Percentiles rank a stretch among this genome's conserved stretches.
These are phyloP conservation scores for Choiromyces venosus DNA, from an alignment of 495 filamentous ascomycete species.

Conservation along the genomic window DNA sequence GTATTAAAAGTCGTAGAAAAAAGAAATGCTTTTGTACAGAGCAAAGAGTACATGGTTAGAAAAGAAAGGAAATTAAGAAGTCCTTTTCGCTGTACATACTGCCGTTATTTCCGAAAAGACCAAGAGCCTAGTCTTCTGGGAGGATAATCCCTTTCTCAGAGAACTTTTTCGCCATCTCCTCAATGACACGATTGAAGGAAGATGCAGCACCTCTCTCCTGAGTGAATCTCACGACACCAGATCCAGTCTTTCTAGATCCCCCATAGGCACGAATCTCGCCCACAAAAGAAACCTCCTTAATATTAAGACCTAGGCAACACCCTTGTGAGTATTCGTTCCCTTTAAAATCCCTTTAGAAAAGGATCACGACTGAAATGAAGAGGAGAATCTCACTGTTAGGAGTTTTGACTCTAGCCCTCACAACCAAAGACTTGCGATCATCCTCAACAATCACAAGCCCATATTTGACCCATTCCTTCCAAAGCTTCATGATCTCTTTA, in stretches of 20 bases:
- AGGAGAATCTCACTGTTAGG: slow-evolving; percentile 62
- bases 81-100: not conserved
- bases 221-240: slow-evolving; percentile 71
- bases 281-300: slow-evolving; percentile 54
- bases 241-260: slow-evolving; percentile 63
- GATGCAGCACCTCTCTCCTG: slow-evolving; percentile 82
- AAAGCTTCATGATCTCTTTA: slow-evolving; percentile 64
- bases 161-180: slow-evolving; percentile 51
- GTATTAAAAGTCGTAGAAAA: not conserved
- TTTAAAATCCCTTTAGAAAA: slow-evolving; percentile 4
- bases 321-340: not conserved
- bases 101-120: not conserved
- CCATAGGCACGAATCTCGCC: slow-evolving; percentile 78
- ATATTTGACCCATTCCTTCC: slow-evolving; percentile 71
- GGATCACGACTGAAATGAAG: slow-evolving; percentile 11
- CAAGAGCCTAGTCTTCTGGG: not conserved
- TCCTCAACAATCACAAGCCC: slow-evolving; percentile 71
- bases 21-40: not conserved
- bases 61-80: not conserved
- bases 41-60: not conserved
- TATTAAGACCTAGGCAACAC: slow-evolving; percentile 30
- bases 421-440: slow-evolving; percentile 64
- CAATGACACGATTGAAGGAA: slow-evolving; percentile 77
- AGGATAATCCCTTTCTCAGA: not conserved
- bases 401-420: slow-evolving; percentile 68